Percentiles rank a stretch among this genome's conserved stretches.
Evolutionary conservation across 23 red algal genomes (phyloP).

Genomic region (Agarophyton chilense): DNA sequence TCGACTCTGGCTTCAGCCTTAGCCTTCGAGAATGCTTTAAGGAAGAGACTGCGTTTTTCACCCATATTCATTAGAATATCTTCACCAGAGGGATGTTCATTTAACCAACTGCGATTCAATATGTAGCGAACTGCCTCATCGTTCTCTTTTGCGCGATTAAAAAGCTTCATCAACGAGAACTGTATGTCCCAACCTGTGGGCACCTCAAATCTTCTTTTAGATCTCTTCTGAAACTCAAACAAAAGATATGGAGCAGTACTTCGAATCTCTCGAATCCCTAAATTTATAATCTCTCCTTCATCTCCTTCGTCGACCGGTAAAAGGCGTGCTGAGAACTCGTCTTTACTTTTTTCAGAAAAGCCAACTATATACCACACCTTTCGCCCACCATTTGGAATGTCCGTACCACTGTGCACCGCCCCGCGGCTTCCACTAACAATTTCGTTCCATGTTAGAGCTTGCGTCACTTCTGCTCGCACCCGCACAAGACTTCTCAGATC

Average conservation of each 20-base stretch:
- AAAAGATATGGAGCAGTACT: slow-evolving; percentile 5
- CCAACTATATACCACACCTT: slow-evolving; percentile 21
- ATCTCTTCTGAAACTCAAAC: slow-evolving; percentile 1
- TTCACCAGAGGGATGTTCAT: neutral
- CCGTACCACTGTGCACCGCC: slow-evolving; percentile 8
- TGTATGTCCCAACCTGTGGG: neutral
- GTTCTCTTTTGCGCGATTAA: slow-evolving; percentile 19
- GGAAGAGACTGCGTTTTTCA: neutral
- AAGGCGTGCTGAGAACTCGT: neutral
- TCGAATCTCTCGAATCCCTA: neutral
- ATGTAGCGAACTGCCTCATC: neutral
- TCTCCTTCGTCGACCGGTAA: neutral
- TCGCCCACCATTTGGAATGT: slow-evolving; percentile 12
- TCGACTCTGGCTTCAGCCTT: slow-evolving; percentile 2
- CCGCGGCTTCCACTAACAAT: neutral
- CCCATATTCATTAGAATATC: neutral
- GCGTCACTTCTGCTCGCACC: neutral
- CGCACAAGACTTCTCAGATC: neutral
- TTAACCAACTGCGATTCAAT: neutral
- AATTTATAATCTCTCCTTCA: neutral
- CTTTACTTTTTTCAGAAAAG: neutral
- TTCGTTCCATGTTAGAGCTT: slow-evolving; percentile 28
- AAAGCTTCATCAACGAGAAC: slow-evolving; percentile 20
- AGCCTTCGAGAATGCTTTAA: neutral
- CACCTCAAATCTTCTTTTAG: neutral